Evolutionary conservation across 2,329 filamentous ascomycete species (phyloP).

Genomic region (Tolypocladium pustulatum): DNA sequence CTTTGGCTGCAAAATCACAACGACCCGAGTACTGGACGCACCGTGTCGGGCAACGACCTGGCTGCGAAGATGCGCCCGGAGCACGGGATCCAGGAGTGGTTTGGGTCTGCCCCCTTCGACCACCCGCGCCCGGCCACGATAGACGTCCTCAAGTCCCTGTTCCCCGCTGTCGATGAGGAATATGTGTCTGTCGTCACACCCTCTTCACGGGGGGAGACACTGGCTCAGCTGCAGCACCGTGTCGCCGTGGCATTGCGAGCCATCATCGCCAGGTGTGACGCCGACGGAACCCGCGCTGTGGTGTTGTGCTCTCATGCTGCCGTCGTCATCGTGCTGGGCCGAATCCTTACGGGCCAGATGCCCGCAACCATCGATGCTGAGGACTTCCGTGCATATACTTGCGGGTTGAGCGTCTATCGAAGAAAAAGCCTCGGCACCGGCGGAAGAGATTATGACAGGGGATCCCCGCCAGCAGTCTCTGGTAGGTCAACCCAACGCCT

Average conservation of each 20-base stretch:
- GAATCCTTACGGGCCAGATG: constrained; percentile 68
- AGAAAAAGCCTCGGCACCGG: constrained; percentile 12
- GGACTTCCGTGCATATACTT: constrained; percentile 80
- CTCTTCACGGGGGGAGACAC: constrained; percentile 63
- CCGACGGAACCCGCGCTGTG: constrained; percentile 57
- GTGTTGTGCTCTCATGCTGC: constrained; percentile 87
- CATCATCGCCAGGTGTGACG: constrained; percentile 64
- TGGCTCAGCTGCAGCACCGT: constrained; percentile 70
- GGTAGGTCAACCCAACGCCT: constrained; percentile 1
- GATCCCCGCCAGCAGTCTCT: neutral
- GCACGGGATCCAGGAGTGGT: constrained; percentile 71
- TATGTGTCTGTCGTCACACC: constrained; percentile 59
- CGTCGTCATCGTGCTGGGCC: constrained; percentile 74
- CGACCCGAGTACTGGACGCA: neutral
- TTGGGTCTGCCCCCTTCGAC: constrained; percentile 73
- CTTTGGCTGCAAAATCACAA: constrained; percentile 19
- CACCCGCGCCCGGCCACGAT: constrained; percentile 69
- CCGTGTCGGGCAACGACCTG: neutral
- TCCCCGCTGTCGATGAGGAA: constrained; percentile 48
- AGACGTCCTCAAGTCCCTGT: constrained; percentile 52
- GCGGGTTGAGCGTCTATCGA: constrained; percentile 60
- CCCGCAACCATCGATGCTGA: constrained; percentile 61
- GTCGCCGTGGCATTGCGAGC: constrained; percentile 58
- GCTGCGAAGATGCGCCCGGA: constrained; percentile 40
- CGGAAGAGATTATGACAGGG: neutral